Percentiles rank a stretch among this genome's conserved stretches.
Conservation (phyloP, 2,329 filamentous ascomycete species). For the Phoma sp. region DNA sequence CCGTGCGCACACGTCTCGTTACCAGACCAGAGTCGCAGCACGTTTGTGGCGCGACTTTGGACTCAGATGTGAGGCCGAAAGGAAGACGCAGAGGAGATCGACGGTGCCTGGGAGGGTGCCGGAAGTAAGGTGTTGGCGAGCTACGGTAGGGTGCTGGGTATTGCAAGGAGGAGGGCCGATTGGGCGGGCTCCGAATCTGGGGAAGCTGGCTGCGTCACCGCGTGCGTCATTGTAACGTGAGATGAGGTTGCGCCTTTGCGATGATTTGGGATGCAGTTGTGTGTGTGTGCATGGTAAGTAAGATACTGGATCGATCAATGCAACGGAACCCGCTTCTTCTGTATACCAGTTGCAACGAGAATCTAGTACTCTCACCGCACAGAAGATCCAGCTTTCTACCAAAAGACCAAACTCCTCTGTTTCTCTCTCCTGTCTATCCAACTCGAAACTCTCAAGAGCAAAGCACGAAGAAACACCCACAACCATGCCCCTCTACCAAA, state of each 20-base stretch:
- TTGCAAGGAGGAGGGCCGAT: background rate
- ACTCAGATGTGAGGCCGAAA: constrained; percentile 1
- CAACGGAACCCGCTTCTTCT: too few species aligned
- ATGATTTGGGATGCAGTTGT: too few species aligned
- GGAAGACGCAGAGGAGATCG: constrained; percentile 2
- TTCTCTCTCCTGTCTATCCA: too few species aligned
- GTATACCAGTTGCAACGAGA: too few species aligned
- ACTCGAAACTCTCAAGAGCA: too few species aligned
- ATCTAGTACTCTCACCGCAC: too few species aligned
- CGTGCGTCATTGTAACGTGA: background rate
- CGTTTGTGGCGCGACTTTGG: constrained; percentile 1
- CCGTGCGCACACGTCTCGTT: constrained; percentile 1
- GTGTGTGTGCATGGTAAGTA: too few species aligned
- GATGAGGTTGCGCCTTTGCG: too few species aligned
- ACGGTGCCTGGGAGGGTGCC: background rate
- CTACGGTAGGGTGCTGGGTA: background rate
- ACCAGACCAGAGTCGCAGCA: background rate
- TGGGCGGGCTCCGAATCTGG: background rate
- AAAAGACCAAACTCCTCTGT: too few species aligned
- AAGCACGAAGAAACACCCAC: background rate
- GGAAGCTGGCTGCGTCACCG: background rate
- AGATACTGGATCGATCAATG: too few species aligned
- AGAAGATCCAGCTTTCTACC: too few species aligned
- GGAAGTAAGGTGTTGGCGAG: background rate
- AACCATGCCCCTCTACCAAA: constrained; percentile 54